Base-by-base conservation (phyloP, 2,329 filamentous ascomycete genomes). In the Scedosporium dehoogii region DNA sequence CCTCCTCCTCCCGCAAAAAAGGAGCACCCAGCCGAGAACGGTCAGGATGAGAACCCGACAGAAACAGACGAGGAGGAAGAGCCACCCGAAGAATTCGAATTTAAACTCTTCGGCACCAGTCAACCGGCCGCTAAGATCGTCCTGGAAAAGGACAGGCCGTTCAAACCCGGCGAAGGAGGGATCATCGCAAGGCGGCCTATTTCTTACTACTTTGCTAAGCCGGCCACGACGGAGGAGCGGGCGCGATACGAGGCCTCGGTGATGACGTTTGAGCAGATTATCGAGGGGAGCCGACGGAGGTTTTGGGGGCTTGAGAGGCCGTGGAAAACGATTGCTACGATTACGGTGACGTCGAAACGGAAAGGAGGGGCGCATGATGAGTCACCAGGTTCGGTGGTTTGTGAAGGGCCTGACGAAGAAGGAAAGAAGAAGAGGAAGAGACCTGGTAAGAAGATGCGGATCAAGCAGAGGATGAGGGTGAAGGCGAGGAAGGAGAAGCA, bases 221-320 rank as follows among this genome's bases (percentile, higher is more conserved):
- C 68, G 72, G 59, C 71, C 77, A 16, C 77, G 0, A 68, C 71
- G 0, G 69, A 73, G 56, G 69, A 74, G 67, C 73, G 70, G 57
- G 68, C 69, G 23, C 69, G 76, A 65, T 82, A 81, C 63, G 71
- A 70, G 33, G 67, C 67, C n/a, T 75, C 77, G 3, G 81, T 85
- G 2, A 72, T 87, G 10, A 79, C 71, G 33, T 80, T 78, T 5
- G 79, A 81, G n/a, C 78, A 82, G 14, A 70, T 88, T 14, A 60
- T 81, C 2, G 68, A 68, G 23, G 72, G 75, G 64, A 78, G 78
- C n/a, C 69, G 67, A 56, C 72, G 69, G 66, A 74, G 78, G 61
- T 75, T 76, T 6, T 86, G 83, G 83, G 85, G 84, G 0, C 70
- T 83, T 51, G 83, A 86, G 70, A 75, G 83, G 66, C 83, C 84